Evolutionary conservation across 345 rosid species (phyloP), one percentile per base, ranked within the genome.

Genomic region (Boechera retrofracta): DNA sequence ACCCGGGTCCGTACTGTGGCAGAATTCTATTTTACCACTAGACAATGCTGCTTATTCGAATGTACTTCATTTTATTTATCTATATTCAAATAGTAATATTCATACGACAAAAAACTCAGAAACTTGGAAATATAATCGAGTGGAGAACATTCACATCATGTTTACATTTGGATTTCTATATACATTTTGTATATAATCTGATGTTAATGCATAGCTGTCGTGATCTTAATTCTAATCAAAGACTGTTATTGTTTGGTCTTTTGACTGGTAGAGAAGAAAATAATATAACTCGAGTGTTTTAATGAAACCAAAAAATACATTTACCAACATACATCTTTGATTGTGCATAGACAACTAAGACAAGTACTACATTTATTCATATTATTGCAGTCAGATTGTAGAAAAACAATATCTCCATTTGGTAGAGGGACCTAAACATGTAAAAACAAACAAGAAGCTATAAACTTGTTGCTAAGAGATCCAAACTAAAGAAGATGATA

Each of bases 1-100:
- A 87, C 93, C 89, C 86, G 88, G 89, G 93, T 83, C 89, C 84
- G 87, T 83, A 90, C 92, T 85, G 89, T 86, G 87, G 89, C 89
- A 90, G 84, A 89, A 88, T 90, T 86, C 85, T 79, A 82, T 82
- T 82, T 77, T 81, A 82, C 78, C 87, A 84, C 86, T 79, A 79
- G 85, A 81, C 84, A 83, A 75, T 82, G 52, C 68, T 64, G 7
- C 0, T 3, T 12, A 10, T 10, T 74, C 1, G 0, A 42, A 10
- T 9, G 2, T 11, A 1, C 15, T 42, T 4, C 47, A 4, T 42
- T 41, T 42, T 41, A 42, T 12, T 10, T 42, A 42, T 42, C 2
- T 42, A 42, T 42, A 11, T 5, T 15, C 12, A 11, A 42, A 4
- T 4, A 10, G 15, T 42, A 21, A 21, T 21, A 21, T 36, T 36